Percentiles rank a stretch among this genome's conserved stretches.
These are phyloP conservation scores for Metschnikowia matae DNA, from an alignment of 805 yeast genomes.

Conservation along the genomic window DNA sequence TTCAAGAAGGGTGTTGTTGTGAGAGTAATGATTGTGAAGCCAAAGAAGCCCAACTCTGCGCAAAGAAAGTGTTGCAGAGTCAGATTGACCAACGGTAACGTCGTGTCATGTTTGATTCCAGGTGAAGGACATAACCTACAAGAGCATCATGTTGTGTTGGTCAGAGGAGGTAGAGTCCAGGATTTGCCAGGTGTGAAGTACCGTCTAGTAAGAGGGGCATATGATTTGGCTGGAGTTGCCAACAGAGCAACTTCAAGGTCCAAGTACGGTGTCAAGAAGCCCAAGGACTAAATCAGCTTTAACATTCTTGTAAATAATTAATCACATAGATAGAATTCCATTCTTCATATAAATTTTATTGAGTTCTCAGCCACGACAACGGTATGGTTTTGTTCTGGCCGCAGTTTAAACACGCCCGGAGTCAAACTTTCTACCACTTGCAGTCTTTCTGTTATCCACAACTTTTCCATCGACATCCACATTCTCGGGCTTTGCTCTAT, in stretches of 20 bases:
- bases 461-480: constrained; percentile 60
- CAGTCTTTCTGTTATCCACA: constrained; percentile 57
- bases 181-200: constrained; percentile 98
- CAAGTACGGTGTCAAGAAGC: constrained; percentile 90
- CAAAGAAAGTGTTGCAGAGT: constrained; percentile 97
- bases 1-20: constrained; percentile 90
- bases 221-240: constrained; percentile 92
- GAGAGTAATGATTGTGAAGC: constrained; percentile 91
- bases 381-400: neutral
- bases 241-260: constrained; percentile 86
- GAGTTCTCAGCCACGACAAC: neutral
- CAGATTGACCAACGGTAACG: constrained; percentile 82
- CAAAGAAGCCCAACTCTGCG: constrained; percentile 98
- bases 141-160: constrained; percentile 93
- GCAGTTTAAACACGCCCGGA: constrained; percentile 12
- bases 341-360: neutral
- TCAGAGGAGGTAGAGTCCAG: constrained; percentile 97
- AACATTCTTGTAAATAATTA: constrained; percentile 5
- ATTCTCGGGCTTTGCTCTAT: constrained; percentile 93
- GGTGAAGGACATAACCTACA: constrained; percentile 99
- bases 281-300: constrained; percentile 31
- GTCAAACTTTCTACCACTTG: constrained; percentile 66
- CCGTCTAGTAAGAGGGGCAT: constrained; percentile 87
- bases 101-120: constrained; percentile 89
- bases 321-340: neutral